Evolutionary conservation across 2,329 filamentous ascomycete species (phyloP), one percentile per base, ranked within the genome.

Genomic region (Acephala macrosclerotiorum): DNA sequence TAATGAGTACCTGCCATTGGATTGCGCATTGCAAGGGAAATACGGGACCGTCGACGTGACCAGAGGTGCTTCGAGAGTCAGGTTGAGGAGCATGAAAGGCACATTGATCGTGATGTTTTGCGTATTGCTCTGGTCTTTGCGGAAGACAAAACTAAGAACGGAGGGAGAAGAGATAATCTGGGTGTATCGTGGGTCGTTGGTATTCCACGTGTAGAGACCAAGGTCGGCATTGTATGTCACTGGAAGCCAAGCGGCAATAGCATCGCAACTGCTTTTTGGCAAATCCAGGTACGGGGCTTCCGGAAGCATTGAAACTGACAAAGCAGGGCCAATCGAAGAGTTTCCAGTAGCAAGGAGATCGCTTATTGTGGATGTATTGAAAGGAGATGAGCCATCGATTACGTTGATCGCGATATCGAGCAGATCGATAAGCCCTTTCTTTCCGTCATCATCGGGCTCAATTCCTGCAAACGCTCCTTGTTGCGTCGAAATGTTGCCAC

Each of bases 151-250:
- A 40, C 64, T 64, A 2, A 80, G 71, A 61, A 74, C 76, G 33
- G 77, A 68, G 0, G 79, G 75, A 3, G 78, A 80, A 1, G 70
- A 68, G 18, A 78, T 63, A 26, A 80, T 76, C 14, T 65, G 70
- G 9, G 68, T 29, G 65, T 74, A 79, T 11, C 55, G 38, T 12
- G 64, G 58, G 60, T 70, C 65, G 12, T 45, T 49, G 9, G 71
- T 75, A 56, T 78, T 64, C 77, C 77, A 79, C 29, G 75, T 61
- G 59, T 78, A 79, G 7, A 78, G 66, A 2, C 73, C 74, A 33
- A 73, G 58, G 14, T 66, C 66, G 0, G 63, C 36, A n/a, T 75
- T 47, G 61, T 72, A 78, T 3, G 66, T 72, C 3, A 78, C 72
- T 16, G 76, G 77, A 1, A 79, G 69, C 1, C 68, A 36, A 0